Conservation (phyloP, 2,329 filamentous ascomycete genomes). For the Ophidiomyces ophidiicola region DNA sequence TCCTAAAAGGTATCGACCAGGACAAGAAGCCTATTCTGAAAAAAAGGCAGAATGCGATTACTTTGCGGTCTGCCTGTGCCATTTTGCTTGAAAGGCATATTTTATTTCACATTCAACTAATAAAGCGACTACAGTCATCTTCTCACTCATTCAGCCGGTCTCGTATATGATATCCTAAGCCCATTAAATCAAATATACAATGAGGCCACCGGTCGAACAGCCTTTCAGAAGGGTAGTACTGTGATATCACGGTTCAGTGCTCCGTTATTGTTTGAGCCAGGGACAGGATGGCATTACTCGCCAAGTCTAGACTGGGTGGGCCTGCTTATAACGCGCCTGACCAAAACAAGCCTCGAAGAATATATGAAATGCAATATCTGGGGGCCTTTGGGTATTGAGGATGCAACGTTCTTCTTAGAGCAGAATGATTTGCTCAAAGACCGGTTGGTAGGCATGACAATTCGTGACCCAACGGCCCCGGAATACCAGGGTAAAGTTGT, state of each 20-base stretch:
- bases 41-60: constrained; percentile 6
- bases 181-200: constrained; percentile 5
- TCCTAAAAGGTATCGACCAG: constrained; percentile 7
- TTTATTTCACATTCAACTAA: too few relatives aligned
- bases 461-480: constrained; percentile 3
- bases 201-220: constrained; percentile 1
- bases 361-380: constrained; percentile 10
- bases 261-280: constrained; percentile 41
- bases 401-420: constrained; percentile 5
- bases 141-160: constrained; percentile 11
- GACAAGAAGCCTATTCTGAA: constrained; percentile 1
- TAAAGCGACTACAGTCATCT: neutral
- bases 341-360: constrained; percentile 5
- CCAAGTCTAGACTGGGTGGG: constrained; percentile 42
- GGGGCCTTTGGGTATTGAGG: constrained; percentile 3
- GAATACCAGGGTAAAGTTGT: constrained; percentile 3
- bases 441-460: neutral
- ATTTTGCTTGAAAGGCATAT: too few relatives aligned
- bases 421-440: neutral
- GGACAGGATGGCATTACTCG: constrained; percentile 40
- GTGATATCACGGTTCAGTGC: neutral
- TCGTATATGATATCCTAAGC: constrained; percentile 6
- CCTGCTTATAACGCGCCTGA: constrained; percentile 10
- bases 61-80: constrained; percentile 3
- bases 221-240: neutral